Percentiles rank a stretch among this genome's conserved stretches.
Conservation (phyloP, 2,329 filamentous ascomycete genomes). For the Metarhizium album region DNA sequence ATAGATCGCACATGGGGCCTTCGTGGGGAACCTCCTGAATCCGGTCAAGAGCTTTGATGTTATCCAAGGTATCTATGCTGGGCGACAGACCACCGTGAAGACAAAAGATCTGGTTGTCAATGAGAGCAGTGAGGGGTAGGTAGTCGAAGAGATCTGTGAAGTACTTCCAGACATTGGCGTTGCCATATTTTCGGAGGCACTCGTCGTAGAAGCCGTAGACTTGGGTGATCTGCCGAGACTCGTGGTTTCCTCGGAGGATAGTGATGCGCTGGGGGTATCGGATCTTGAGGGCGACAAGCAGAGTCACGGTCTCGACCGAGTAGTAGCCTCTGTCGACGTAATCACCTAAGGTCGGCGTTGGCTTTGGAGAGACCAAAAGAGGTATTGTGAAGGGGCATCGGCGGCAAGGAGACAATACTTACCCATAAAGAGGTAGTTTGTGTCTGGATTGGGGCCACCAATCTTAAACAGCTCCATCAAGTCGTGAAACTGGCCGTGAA, state of each 20-base stretch:
- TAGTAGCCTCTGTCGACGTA: constrained; percentile 99
- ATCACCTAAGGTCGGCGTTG: constrained; percentile 51
- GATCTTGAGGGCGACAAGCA: constrained; percentile 94
- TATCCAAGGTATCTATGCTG: constrained; percentile 91
- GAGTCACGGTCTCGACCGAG: constrained; percentile 93
- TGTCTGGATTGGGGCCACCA: constrained; percentile 93
- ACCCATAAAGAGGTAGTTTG: constrained; percentile 99
- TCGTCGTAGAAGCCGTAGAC: constrained; percentile 99
- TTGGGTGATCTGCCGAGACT: constrained; percentile 97
- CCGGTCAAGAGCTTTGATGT: constrained; percentile 88
- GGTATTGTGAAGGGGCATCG: background rate
- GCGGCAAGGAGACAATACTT: constrained; percentile 20
- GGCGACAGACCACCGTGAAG: constrained; percentile 93
- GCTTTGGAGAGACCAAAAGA: constrained; percentile 1
- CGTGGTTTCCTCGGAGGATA: constrained; percentile 96
- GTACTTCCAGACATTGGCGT: constrained; percentile 98
- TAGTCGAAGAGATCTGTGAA: constrained; percentile 99
- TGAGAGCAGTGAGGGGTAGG: constrained; percentile 89
- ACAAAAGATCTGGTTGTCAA: constrained; percentile 99
- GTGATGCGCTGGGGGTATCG: constrained; percentile 97
- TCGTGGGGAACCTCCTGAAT: constrained; percentile 98
- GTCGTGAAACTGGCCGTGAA: constrained; percentile 98
- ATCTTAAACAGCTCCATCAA: constrained; percentile 99
- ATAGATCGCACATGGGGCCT: constrained; percentile 92
- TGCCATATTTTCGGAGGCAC: constrained; percentile 96